These are phyloP conservation scores for Aspergillus awamori DNA, from an alignment of 2,329 filamentous ascomycete species.

Conservation along the genomic window DNA sequence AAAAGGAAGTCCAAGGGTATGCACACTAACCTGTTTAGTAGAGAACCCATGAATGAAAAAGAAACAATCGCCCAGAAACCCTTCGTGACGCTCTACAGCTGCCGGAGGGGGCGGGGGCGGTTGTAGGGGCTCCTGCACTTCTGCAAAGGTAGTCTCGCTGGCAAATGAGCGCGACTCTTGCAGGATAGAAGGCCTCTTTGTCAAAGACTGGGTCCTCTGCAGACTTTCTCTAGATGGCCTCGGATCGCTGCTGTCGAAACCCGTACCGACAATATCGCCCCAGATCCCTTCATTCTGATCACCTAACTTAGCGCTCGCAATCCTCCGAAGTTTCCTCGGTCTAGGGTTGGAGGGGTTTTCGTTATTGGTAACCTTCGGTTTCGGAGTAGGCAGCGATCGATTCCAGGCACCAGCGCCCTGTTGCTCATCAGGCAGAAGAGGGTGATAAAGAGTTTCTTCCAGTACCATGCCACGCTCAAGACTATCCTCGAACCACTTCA, in stretches of 20 bases:
- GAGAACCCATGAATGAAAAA: conserved; percentile 66
- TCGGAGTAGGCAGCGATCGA: conserved; percentile 43
- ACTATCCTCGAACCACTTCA: conserved; percentile 85
- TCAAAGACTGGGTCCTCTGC: conserved; percentile 22
- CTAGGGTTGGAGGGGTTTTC: conserved; percentile 58
- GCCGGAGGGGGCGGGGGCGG: conserved; percentile 19
- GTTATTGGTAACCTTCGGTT: conserved; percentile 42
- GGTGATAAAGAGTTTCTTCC: conserved; percentile 83
- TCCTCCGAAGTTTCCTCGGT: conserved; percentile 80
- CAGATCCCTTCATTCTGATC: conserved; percentile 83
- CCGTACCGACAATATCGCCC: conserved; percentile 75
- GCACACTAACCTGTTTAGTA: conserved; percentile 52
- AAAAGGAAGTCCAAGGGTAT: not conserved
- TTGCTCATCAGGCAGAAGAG: conserved; percentile 66
- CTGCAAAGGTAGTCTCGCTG: conserved; percentile 40
- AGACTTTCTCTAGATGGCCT: conserved; percentile 31
- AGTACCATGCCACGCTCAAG: conserved; percentile 85
- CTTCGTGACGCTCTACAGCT: conserved; percentile 39
- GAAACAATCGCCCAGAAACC: conserved; percentile 57
- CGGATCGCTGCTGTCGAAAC: conserved; percentile 32
- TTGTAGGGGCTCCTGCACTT: conserved; percentile 28
- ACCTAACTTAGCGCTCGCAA: conserved; percentile 79
- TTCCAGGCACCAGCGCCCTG: conserved; percentile 80
- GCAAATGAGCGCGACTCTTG: conserved; percentile 43
- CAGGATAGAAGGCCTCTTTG: conserved; percentile 27